Evolutionary conservation across 192 early-diverging fungal genomes (phyloP).

Genomic region (Backusella westeae): DNA sequence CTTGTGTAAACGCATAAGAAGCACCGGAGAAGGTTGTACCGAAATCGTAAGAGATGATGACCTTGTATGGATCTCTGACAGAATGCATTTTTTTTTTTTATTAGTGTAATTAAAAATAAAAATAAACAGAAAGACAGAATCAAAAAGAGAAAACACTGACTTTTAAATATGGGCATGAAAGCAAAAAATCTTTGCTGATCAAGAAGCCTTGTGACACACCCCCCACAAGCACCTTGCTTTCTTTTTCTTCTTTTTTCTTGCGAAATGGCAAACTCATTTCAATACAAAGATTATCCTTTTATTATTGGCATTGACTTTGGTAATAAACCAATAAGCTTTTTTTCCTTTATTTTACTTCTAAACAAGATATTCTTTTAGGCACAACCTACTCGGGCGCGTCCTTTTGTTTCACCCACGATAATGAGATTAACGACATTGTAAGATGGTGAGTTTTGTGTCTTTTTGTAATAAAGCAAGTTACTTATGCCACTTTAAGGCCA

Average conservation of each 20-base stretch:
- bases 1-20: slow-evolving; percentile 45
- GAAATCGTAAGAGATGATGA: slow-evolving; percentile 35
- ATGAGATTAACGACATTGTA: slow-evolving; percentile 41
- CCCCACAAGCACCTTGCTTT: neutral
- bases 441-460: slow-evolving; percentile 30
- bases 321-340: slow-evolving; percentile 6
- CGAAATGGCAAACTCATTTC: slow-evolving; percentile 5
- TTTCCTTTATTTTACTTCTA: neutral
- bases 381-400: slow-evolving; percentile 49
- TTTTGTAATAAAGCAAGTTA: neutral
- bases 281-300: slow-evolving; percentile 40
- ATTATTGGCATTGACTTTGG: slow-evolving; percentile 52
- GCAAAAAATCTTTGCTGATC: neutral
- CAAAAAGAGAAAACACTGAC: neutral
- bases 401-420: slow-evolving; percentile 37
- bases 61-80: slow-evolving; percentile 24
- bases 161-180: neutral
- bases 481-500: neutral
- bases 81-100: neutral
- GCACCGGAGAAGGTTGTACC: slow-evolving; percentile 52
- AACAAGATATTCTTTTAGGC: slow-evolving; percentile 24
- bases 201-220: neutral
- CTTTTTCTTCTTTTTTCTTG: neutral
- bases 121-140: neutral
- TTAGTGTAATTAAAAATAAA: neutral